Evolutionary conservation across 345 rosid species (phyloP), one percentile per base, ranked within the genome.

Genomic region (Euphorbia pulcherrima): DNA sequence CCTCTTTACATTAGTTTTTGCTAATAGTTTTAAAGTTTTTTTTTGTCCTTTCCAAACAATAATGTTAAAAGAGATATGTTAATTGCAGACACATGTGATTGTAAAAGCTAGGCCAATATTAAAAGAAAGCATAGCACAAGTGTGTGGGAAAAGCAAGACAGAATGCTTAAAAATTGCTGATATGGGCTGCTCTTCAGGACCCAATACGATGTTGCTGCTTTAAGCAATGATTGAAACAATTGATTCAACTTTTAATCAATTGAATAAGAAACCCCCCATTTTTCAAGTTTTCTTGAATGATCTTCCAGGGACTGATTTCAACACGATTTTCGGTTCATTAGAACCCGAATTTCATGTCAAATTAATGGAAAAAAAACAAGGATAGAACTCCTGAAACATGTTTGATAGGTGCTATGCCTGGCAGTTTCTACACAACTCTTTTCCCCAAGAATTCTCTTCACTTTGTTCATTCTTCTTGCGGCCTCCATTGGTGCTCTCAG

Each of bases 131-230:
- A 65, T 52, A 51, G 28, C 26, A 33, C 23, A 46, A 47, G 21
- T 69, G 6, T 60, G 24, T 60, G 16, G 10, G 1, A 8, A 17
- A 23, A 60, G n/a, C 57, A 20, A 6, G 8, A 24, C 24, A 8
- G 51, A 60, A 17, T 60, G 60, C n/a, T 8, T 70, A 3, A 70
- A 4, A 9, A 24, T 70, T 5, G 67, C n/a, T 18, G 89, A 85
- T 44, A 68, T 85, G 60, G 87, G 87, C 9, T 83, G 87, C 46
- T 77, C 83, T 64, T 73, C 86, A 2, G 89, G 85, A 72, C 82
- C 83, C 47, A 85, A 79, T 59, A 69, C 86, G 0, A 50, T 85
- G 33, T 37, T 79, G 4, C 46, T 68, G 1, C 5, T 76, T 0
- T 65, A 67, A 21, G 65, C 57, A 54, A 4, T 73, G 13, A 21